Conservation (phyloP, 805 yeast genomes). For the Saccharomycopsis lassenensis region DNA sequence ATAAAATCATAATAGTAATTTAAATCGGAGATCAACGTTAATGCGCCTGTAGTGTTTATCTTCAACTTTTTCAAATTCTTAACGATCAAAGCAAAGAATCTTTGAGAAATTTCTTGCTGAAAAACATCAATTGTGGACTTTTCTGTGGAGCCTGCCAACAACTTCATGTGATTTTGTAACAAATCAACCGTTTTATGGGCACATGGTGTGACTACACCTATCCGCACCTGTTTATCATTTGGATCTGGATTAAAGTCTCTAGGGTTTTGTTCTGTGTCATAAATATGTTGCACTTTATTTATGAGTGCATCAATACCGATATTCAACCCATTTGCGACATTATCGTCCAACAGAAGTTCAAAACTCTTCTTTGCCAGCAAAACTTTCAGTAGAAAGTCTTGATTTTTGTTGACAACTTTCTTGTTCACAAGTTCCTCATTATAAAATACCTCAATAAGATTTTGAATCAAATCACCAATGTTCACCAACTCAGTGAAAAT, state of each 20-base stretch:
- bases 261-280: constrained; percentile 43
- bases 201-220: constrained; percentile 24
- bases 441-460: constrained; percentile 85
- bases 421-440: constrained; percentile 62
- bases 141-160: constrained; percentile 75
- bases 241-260: constrained; percentile 49
- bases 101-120: constrained; percentile 85
- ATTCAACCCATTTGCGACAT: constrained; percentile 86
- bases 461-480: constrained; percentile 84
- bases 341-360: constrained; percentile 73
- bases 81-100: constrained; percentile 67
- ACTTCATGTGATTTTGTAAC: constrained; percentile 57
- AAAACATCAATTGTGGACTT: constrained; percentile 82
- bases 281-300: constrained; percentile 62
- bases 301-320: constrained; percentile 85
- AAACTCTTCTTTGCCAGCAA: constrained; percentile 71
- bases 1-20: constrained; percentile 72
- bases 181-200: constrained; percentile 53
- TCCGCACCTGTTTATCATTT: constrained; percentile 13
- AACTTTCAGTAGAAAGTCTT: constrained; percentile 68
- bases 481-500: constrained; percentile 86
- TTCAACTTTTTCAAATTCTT: constrained; percentile 65
- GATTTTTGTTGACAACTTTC: constrained; percentile 51
- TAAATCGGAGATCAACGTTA: constrained; percentile 69
- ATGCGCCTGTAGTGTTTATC: constrained; percentile 74